Conservation (phyloP, 2,329 filamentous ascomycete species). For the Penicillium hordei region DNA sequence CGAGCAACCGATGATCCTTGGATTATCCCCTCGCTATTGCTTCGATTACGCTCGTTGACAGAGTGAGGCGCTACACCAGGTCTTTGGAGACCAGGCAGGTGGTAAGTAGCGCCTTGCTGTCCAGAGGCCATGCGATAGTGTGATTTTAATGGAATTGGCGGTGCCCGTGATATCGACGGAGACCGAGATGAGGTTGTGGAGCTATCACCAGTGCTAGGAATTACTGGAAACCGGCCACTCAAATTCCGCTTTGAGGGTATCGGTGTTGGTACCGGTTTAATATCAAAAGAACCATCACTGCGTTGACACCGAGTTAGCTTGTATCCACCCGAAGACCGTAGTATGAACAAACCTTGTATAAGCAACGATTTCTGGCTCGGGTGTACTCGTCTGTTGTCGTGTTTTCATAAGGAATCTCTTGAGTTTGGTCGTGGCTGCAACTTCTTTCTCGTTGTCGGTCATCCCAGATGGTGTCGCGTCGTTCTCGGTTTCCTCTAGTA, state of each 20-base stretch:
- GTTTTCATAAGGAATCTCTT: constrained; percentile 56
- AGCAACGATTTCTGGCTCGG: constrained; percentile 48
- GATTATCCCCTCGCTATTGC: constrained; percentile 61
- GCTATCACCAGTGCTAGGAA: constrained; percentile 52
- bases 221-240: constrained; percentile 60
- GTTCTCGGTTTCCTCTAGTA: constrained; percentile 64
- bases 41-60: constrained; percentile 60
- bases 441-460: constrained; percentile 61
- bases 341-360: constrained; percentile 41
- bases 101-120: constrained; percentile 36
- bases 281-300: constrained; percentile 73
- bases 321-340: background rate
- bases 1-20: constrained; percentile 49
- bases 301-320: constrained; percentile 29
- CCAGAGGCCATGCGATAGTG: constrained; percentile 66
- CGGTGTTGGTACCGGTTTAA: constrained; percentile 67
- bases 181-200: constrained; percentile 68
- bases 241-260: constrained; percentile 51
- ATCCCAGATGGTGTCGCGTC: constrained; percentile 58
- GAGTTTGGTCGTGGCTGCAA: constrained; percentile 59
- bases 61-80: constrained; percentile 71
- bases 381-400: constrained; percentile 41
- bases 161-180: constrained; percentile 64
- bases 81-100: constrained; percentile 56
- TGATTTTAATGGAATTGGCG: constrained; percentile 76